Evolutionary conservation across 2,329 filamentous ascomycete genomes (phyloP).

Genomic region (Epicoccum sorghinum): DNA sequence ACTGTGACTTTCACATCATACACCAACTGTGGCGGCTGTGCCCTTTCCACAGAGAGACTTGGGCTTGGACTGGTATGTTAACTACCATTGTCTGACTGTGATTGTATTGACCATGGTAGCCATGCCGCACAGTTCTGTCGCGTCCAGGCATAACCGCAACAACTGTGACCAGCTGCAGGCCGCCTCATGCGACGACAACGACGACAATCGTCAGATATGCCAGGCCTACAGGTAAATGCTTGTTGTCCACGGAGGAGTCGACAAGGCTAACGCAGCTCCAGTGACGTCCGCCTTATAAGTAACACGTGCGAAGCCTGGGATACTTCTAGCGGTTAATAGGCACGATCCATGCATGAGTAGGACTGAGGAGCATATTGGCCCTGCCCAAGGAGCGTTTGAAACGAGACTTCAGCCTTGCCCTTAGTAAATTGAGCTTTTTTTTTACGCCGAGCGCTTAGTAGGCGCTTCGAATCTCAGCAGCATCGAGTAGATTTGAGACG

Average conservation of each 20-base stretch:
- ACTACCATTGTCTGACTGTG: background rate
- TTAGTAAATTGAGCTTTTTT: too few species aligned
- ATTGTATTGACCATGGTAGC: constrained; percentile 18
- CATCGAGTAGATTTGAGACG: too few species aligned
- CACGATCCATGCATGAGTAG: too few species aligned
- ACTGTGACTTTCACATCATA: constrained; percentile 34
- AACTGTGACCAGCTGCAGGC: constrained; percentile 8
- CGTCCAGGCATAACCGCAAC: constrained; percentile 18
- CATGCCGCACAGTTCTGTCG: constrained; percentile 26
- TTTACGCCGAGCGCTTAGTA: too few species aligned
- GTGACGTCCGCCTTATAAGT: background rate
- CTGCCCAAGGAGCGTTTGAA: too few species aligned
- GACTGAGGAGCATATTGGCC: too few species aligned
- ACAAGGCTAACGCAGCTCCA: background rate
- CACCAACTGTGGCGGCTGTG: constrained; percentile 38
- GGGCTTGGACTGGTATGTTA: constrained; percentile 35
- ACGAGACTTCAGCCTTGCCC: too few species aligned
- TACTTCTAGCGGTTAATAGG: background rate
- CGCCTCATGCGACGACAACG: background rate
- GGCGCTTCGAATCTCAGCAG: too few species aligned
- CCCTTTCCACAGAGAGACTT: constrained; percentile 20
- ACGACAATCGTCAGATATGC: background rate
- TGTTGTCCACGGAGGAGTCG: background rate
- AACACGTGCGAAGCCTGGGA: background rate
- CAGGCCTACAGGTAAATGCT: background rate